Evolutionary conservation across 805 yeast species (phyloP).

Genomic region (Blastobotrys mokoenaii): DNA sequence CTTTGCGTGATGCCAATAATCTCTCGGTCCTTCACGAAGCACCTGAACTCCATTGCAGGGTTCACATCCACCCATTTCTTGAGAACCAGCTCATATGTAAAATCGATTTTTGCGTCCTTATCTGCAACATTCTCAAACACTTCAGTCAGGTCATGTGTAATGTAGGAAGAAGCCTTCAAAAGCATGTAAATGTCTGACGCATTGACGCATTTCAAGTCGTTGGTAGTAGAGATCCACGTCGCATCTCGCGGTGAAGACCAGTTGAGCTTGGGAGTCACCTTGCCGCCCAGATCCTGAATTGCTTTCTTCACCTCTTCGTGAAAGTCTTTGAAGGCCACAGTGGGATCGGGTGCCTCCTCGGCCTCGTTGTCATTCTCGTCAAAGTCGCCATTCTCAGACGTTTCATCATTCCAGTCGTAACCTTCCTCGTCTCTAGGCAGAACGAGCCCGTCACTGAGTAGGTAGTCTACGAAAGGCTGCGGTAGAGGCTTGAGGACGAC

Average conservation of each 20-base stretch:
- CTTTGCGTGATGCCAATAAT: constrained; percentile 77
- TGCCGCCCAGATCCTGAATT: constrained; percentile 42
- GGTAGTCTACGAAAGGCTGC: constrained; percentile 45
- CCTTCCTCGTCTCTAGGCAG: constrained; percentile 41
- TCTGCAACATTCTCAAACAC: constrained; percentile 44
- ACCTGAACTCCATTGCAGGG: constrained; percentile 87
- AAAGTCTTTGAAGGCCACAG: constrained; percentile 46
- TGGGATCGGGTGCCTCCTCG: constrained; percentile 33
- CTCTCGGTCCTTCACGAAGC: constrained; percentile 58
- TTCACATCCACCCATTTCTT: constrained; percentile 77
- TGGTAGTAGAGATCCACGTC: constrained; percentile 78
- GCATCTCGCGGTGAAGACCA: constrained; percentile 98
- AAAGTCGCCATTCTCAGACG: constrained; percentile 45
- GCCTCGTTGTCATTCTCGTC: constrained; percentile 21
- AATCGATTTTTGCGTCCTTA: constrained; percentile 18
- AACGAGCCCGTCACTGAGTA: constrained; percentile 59
- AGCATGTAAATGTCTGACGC: constrained; percentile 72
- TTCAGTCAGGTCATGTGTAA: constrained; percentile 72
- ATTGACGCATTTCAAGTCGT: constrained; percentile 60
- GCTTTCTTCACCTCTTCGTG: constrained; percentile 43
- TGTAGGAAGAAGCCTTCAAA: constrained; percentile 79
- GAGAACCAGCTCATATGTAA: constrained; percentile 54
- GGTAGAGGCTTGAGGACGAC: constrained; percentile 53
- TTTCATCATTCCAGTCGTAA: constrained; percentile 56
- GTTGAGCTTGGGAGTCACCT: constrained; percentile 81